Evolutionary conservation across 805 yeast genomes (phyloP), one percentile per base, ranked within the genome.

Genomic region (Suhomyces xylopsoci): DNA sequence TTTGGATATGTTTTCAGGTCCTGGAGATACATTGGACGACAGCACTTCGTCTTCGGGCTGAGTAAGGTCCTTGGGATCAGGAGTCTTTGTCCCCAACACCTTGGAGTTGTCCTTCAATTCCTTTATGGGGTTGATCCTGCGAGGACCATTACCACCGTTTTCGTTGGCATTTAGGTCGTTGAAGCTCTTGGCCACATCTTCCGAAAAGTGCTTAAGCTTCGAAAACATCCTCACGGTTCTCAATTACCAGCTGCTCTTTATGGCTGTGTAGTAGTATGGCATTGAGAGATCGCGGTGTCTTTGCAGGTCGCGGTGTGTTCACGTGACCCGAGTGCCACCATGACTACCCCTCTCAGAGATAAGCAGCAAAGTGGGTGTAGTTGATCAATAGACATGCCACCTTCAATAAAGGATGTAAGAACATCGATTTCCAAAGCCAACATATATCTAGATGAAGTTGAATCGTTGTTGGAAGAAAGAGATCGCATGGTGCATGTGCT

Each of bases 1-100:
- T n/a, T n/a, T 43, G 5, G 28, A 12, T 6, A 44, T 8, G 4
- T 36, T 30, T 36, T 41, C 44, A 1, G 52, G 51, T 24, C 20
- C 49, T 15, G 48, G 34, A 25, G 46, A 24, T 63, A 3, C 62
- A 56, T 14, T 57, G 55, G 22, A 25, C 38, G 47, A 19, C 22
- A 56, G 57, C 15, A 59, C 63, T 38, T 69, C 80, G 52, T 80
- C 81, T 36, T 70, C 70, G 1, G 85, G 85, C 53, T 79, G 83
- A 0, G 69, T 64, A 53, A 82, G 62, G 2, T 72, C 77, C 2
- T 63, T 68, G 3, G 76, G 71, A 43, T 73, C 79, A 0, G 85
- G 87, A 3, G 87, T 81, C 48, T 62, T 58, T 5, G 76, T 70
- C 19, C 64, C 55, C 32, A 82, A 62, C 1, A 78, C 62, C 49